Conservation (phyloP, 2,329 filamentous ascomycete species). For the Microdochium paspali region DNA sequence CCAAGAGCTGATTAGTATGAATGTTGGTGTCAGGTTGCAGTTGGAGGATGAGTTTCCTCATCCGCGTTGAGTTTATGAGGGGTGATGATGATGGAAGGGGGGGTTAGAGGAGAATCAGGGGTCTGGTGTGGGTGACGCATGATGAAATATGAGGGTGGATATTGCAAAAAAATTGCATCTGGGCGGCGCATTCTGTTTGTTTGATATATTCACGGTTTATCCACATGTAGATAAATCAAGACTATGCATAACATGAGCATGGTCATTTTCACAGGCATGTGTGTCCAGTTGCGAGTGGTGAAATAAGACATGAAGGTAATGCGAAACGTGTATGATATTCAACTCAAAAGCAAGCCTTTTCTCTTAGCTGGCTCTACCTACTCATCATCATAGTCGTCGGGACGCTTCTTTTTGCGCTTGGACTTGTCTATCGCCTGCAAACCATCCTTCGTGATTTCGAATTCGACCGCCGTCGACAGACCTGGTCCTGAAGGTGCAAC, state of each 20-base stretch:
- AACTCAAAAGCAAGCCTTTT: no score
- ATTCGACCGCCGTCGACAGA: constrained; percentile 49
- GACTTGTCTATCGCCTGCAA: constrained; percentile 26
- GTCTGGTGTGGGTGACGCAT: no score
- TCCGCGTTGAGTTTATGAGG: constrained; percentile 23
- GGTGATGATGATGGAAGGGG: constrained; percentile 3
- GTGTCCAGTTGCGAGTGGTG: no score
- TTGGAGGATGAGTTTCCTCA: constrained; percentile 89
- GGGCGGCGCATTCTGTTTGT: neutral
- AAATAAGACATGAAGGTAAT: neutral
- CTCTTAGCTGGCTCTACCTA: neutral
- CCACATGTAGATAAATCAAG: neutral
- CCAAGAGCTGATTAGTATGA: constrained; percentile 97
- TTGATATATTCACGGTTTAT: neutral
- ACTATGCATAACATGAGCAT: neutral
- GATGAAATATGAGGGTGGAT: neutral
- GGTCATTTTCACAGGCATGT: no score
- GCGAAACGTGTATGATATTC: neutral
- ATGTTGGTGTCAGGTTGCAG: constrained; percentile 86
- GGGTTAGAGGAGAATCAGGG: neutral
- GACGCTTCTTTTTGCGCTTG: constrained; percentile 8
- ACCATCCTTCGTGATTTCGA: constrained; percentile 65
- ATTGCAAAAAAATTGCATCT: neutral
- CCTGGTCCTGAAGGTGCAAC: constrained; percentile 41
- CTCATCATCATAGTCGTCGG: constrained; percentile 3